Evolutionary conservation across 257 asterid species (phyloP), one percentile per base, ranked within the genome.

Genomic region (Craterostigma plantagineum): DNA sequence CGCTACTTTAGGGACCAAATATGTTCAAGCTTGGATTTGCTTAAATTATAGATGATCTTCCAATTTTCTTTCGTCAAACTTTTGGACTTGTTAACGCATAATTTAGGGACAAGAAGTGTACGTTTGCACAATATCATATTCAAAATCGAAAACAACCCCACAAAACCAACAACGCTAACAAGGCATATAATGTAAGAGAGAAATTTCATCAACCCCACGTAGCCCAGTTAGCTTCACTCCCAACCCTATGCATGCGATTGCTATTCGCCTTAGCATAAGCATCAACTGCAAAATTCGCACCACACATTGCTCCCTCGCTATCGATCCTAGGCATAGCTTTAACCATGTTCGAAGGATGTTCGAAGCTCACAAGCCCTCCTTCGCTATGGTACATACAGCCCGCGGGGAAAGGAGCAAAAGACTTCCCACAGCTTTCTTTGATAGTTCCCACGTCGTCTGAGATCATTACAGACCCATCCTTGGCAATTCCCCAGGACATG

Each of bases 291-390:
- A 90, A 90, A 62, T 58, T 59, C 7, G 99, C 71, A 9, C 99
- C 99, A 35, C 94, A 77, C 79, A 90, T 83, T 2, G 70, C 73
- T 33, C 99, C 99, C 53, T 90, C 92, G 51, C 99, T 90, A 33
- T 90, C 95, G 33, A 83, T 60, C 58, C 99, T 77, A 0, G 99
- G 92, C 92, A 90, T 71, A 1, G 99, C 92, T 51, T 77, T 90
- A 94, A 90, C 64, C 81, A 72, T 75, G 53, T 77, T 61, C 66
- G 50, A 68, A 30, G 99, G 99, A 46, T 83, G 94, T 72, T 90
- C 99, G 42, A 66, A 90, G 92, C 94, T 90, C 54, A 61, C 65
- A 58, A 83, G 44, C 39, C 99, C 99, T 50, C 79, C 52, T 40
- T 69, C 94, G 56, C 87, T 79, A 10, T 90, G 95, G 62, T 72